Evolutionary conservation across 495 filamentous ascomycete species (phyloP).

Genomic region (Neurospora sp.): DNA sequence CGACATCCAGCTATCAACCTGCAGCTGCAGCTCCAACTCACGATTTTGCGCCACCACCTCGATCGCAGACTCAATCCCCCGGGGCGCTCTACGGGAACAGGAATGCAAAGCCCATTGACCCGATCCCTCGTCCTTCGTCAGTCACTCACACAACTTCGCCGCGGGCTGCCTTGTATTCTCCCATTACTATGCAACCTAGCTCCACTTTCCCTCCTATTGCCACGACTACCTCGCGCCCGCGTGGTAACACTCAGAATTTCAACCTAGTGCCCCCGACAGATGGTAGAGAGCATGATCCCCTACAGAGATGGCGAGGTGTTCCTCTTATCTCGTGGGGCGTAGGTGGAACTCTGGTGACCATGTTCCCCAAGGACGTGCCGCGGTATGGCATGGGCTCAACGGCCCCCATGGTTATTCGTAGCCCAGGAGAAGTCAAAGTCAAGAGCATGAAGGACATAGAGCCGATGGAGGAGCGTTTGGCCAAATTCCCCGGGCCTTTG

Average conservation of each 20-base stretch:
- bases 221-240: slow-evolving; percentile 14
- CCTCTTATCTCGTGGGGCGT: slow-evolving; percentile 85
- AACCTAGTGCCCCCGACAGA: slow-evolving; percentile 55
- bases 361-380: slow-evolving; percentile 81
- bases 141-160: slow-evolving; percentile 48
- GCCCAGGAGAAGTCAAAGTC: slow-evolving; percentile 74
- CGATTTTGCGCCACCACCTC: slow-evolving; percentile 47
- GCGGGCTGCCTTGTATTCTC: slow-evolving; percentile 19
- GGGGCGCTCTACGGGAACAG: slow-evolving; percentile 45
- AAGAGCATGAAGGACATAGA: slow-evolving; percentile 58
- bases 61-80: slow-evolving; percentile 84
- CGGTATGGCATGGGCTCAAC: slow-evolving; percentile 67
- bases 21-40: slow-evolving; percentile 19
- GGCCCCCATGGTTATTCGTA: slow-evolving; percentile 69
- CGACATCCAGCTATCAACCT: slow-evolving; percentile 36
- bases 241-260: slow-evolving; percentile 32
- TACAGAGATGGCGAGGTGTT: slow-evolving; percentile 81
- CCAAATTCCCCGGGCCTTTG: slow-evolving; percentile 82
- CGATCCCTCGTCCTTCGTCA: slow-evolving; percentile 58
- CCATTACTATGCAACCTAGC: slow-evolving; percentile 5
- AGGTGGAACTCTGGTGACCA: slow-evolving; percentile 71
- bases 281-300: slow-evolving; percentile 65
- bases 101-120: slow-evolving; percentile 36
- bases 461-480: slow-evolving; percentile 57
- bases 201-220: slow-evolving; percentile 2